Base-by-base conservation (phyloP, 257 asterid species). In the Przewalskia tangutica region DNA sequence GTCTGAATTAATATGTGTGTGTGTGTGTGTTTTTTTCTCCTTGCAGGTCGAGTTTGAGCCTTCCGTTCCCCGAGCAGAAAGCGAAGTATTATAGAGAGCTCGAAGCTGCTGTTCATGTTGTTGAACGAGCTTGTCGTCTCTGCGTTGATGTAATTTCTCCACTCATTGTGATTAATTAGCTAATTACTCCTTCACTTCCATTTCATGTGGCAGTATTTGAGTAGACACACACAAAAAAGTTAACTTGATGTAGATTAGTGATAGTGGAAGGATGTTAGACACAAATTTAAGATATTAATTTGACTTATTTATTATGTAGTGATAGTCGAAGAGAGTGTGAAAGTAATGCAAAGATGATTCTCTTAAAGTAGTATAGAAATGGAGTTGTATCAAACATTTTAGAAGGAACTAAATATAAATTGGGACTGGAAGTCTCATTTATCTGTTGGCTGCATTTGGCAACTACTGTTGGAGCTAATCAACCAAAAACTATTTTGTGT, bases 111-210 rank as follows among this genome's bases (percentile, higher is more conserved):
- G 89, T 90, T 70, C 87, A 87, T 85, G 98, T 94, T 38, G 97
- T 94, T 79, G 92, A 92, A 77, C 93, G 97, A 88, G 97, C 97
- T 82, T 94, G 98, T 85, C 89, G 83, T 87, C 97, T 95, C 80
- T 95, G 99, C 79, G 92, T 92, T 81, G 94, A 94, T 60, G 99
- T 94, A 89, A 88, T 51, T 84, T 85, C 82, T 54, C 53, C 40
- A 12, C 1, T n/a, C 34, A 38, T 18, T 58, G 11, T 14, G 10
- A 63, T 14, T 63, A 13, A 60, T 63, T 63, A 66, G 48, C 9
- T 56, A 56, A 38, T 23, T 44, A 10, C 9, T 42, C 55, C 78
- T 46, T 70, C 58, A 44, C 12, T 71, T 71, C 42, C 12, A 23
- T 20, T 77, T 46, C 46, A 46, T 46, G 10, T 12, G 59, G 20